phyloP scores from a whole-genome alignment of 2,329 filamentous ascomycete species.

The Rhexocercosporidium sp. region DNA sequence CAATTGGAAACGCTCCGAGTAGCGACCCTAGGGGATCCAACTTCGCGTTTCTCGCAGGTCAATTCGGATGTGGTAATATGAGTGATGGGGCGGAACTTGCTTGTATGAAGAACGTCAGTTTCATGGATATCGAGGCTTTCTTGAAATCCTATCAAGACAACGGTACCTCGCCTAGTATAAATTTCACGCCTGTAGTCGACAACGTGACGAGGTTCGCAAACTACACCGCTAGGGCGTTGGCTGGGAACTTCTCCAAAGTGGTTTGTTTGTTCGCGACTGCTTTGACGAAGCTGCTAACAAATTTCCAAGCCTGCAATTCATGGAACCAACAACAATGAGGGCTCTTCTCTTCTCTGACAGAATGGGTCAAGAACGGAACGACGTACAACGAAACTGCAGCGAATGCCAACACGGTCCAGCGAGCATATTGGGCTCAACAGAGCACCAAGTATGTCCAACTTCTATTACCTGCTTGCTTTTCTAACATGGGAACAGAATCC shows the following conservation, averaged over 20 bases:
- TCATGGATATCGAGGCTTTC: conserved; percentile 24
- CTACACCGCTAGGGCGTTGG: conserved; percentile 27
- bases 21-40: conserved; percentile 27
- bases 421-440: conserved; percentile 13
- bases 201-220: conserved; percentile 28
- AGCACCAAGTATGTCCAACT: conserved; percentile 19
- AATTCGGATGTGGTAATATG: conserved; percentile 36
- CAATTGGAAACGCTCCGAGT: conserved; percentile 1
- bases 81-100: conserved; percentile 31
- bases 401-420: conserved; percentile 14
- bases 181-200: conserved; percentile 32
- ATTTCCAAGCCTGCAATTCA: conserved; percentile 35
- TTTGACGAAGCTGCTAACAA: background rate
- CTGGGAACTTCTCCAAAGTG: conserved; percentile 29
- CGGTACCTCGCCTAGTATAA: conserved; percentile 20
- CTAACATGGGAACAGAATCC: background rate
- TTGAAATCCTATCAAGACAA: conserved; percentile 25
- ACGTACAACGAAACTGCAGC: conserved; percentile 16
- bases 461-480: background rate
- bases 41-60: conserved; percentile 36
- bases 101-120: conserved; percentile 37
- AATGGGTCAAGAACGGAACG: conserved; percentile 27
- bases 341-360: conserved; percentile 28
- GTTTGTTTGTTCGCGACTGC: background rate
- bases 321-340: conserved; percentile 39